Conservation (phyloP, 2,329 filamentous ascomycete genomes). For the Esteya vermicola region DNA sequence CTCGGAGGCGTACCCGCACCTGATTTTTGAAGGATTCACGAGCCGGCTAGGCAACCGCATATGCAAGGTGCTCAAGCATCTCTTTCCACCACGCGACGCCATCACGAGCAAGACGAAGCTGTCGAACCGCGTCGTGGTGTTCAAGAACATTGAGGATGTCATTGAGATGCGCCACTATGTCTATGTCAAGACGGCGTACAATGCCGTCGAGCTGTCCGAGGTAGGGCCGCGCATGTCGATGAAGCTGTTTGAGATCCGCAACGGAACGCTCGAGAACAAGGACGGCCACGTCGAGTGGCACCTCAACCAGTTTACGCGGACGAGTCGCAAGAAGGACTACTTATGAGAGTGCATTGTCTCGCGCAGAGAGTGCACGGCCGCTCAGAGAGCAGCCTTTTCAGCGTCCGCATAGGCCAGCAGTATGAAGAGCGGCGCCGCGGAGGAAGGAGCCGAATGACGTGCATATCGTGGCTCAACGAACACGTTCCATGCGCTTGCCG, state of each 20-base stretch:
- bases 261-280: slow-evolving; percentile 84
- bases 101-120: slow-evolving; percentile 59
- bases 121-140: slow-evolving; percentile 80
- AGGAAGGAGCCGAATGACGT: not conserved
- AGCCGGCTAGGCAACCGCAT: slow-evolving; percentile 68
- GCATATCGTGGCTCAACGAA: not conserved
- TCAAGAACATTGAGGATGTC: slow-evolving; percentile 85
- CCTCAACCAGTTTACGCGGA: slow-evolving; percentile 87
- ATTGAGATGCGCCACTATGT: slow-evolving; percentile 85
- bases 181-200: slow-evolving; percentile 71
- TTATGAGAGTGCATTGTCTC: slow-evolving; percentile 41
- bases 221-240: slow-evolving; percentile 96
- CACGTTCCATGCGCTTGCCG: too few species aligned
- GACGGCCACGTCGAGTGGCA: slow-evolving; percentile 96
- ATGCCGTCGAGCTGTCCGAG: slow-evolving; percentile 77
- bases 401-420: too few species aligned
- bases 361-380: not conserved
- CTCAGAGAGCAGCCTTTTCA: too few species aligned
- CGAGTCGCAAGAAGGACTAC: slow-evolving; percentile 90
- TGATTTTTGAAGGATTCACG: slow-evolving; percentile 90
- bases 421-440: not conserved
- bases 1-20: slow-evolving; percentile 80
- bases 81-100: slow-evolving; percentile 80
- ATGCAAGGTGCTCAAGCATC: slow-evolving; percentile 80
- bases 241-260: slow-evolving; percentile 83